phyloP scores from a whole-genome alignment of 345 rosid genomes.

The Cardamine occulta region DNA sequence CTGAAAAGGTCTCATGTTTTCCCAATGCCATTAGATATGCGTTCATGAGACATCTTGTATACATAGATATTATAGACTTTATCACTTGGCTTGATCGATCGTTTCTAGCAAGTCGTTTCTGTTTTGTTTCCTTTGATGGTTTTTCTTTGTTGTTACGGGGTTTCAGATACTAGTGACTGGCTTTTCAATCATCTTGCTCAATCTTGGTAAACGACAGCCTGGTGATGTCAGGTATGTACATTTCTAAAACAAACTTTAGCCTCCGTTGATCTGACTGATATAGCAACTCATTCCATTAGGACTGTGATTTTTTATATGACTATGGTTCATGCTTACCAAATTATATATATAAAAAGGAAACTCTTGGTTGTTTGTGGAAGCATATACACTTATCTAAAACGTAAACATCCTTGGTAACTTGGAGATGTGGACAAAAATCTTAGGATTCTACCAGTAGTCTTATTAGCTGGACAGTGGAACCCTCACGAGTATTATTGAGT shows the following conservation, averaged over 20 bases:
- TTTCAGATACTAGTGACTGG: constrained; percentile 84
- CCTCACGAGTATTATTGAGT: constrained; percentile 16
- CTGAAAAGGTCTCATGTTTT: not conserved
- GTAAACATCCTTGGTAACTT: constrained; percentile 10
- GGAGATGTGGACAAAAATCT: constrained; percentile 6
- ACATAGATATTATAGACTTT: not conserved
- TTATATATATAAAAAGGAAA: not conserved
- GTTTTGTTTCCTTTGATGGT: not conserved
- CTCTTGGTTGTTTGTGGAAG: not conserved
- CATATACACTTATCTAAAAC: constrained; percentile 11
- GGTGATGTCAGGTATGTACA: constrained; percentile 79
- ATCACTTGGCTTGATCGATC: constrained; percentile 5
- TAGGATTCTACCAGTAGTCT: constrained; percentile 33
- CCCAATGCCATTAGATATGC: too few relatives aligned
- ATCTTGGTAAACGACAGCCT: constrained; percentile 80
- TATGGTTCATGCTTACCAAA: constrained; percentile 15
- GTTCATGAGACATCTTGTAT: not conserved
- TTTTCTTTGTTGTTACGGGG: not conserved
- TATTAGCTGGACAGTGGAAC: constrained; percentile 38
- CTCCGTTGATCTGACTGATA: not conserved
- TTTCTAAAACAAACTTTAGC: not conserved
- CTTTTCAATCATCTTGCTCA: constrained; percentile 71
- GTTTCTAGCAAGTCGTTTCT: not conserved
- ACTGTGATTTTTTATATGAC: not conserved
- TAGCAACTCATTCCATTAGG: not conserved